phyloP scores from a whole-genome alignment of 2,329 filamentous ascomycete species.

The Sporothrix sp. region DNA sequence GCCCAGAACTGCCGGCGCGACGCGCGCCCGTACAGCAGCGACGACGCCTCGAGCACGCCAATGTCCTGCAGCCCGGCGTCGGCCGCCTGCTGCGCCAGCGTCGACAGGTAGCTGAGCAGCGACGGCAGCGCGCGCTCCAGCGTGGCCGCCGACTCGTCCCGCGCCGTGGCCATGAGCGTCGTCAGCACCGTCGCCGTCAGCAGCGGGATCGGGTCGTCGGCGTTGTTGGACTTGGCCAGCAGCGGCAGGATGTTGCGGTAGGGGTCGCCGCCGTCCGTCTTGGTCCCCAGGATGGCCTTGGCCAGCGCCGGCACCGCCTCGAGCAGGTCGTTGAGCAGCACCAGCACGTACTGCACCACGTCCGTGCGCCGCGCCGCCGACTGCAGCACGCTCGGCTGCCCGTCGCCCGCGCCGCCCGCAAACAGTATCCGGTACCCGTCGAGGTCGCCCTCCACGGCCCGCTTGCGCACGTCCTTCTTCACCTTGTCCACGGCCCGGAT shows the following conservation, averaged over 20 bases:
- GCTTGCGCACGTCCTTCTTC: slow-evolving; percentile 78
- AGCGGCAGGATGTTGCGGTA: slow-evolving; percentile 79
- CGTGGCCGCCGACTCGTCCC: slow-evolving; percentile 55
- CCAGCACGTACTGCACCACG: slow-evolving; percentile 90
- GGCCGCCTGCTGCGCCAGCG: slow-evolving; percentile 63
- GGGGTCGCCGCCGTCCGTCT: slow-evolving; percentile 45
- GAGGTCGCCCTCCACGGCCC: slow-evolving; percentile 70
- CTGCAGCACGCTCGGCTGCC: slow-evolving; percentile 65
- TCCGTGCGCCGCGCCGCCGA: slow-evolving; percentile 76
- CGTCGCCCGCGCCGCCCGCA: slow-evolving; percentile 68
- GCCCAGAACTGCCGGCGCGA: slow-evolving; percentile 83
- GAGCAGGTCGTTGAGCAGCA: slow-evolving; percentile 77
- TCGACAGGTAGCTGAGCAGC: slow-evolving; percentile 77
- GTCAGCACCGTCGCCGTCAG: slow-evolving; percentile 83
- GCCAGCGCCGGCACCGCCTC: slow-evolving; percentile 66
- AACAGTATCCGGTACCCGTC: slow-evolving; percentile 73
- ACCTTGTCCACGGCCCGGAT: slow-evolving; percentile 96
- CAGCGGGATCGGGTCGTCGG: slow-evolving; percentile 73
- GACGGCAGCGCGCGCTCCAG: slow-evolving; percentile 64
- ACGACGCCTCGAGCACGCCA: slow-evolving; percentile 83
- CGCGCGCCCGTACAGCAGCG: slow-evolving; percentile 64
- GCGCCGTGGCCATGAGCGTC: slow-evolving; percentile 60
- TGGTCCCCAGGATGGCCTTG: slow-evolving; percentile 51
- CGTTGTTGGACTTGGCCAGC: slow-evolving; percentile 64
- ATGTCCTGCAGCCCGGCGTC: slow-evolving; percentile 93